phyloP scores from a whole-genome alignment of 495 filamentous ascomycete species.

The Lasiosphaeria hispida region DNA sequence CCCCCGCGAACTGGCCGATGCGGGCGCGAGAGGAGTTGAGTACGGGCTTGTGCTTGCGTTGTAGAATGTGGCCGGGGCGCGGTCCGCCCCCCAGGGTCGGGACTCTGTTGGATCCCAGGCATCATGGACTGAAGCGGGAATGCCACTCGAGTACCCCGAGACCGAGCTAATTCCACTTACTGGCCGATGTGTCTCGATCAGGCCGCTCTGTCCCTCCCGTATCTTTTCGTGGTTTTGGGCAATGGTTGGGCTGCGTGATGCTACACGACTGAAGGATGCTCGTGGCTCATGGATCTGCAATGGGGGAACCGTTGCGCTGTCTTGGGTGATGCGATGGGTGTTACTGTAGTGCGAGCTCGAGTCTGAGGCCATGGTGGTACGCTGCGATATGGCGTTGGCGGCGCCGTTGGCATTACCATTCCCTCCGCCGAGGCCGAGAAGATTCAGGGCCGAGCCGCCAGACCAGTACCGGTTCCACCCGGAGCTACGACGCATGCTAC shows the following conservation, averaged over 20 bases:
- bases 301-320: constrained; percentile 53
- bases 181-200: constrained; percentile 55
- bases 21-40: constrained; percentile 38
- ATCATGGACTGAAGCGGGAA: constrained; percentile 52
- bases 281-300: constrained; percentile 47
- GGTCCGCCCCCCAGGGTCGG: constrained; percentile 46
- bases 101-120: constrained; percentile 48
- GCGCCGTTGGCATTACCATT: constrained; percentile 17
- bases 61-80: constrained; percentile 61
- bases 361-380: constrained; percentile 45
- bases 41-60: constrained; percentile 34
- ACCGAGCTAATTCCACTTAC: constrained; percentile 51
- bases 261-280: constrained; percentile 57
- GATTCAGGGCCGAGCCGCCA: constrained; percentile 50
- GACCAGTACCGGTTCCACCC: constrained; percentile 64
- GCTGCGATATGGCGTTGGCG: constrained; percentile 30
- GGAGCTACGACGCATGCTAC: constrained; percentile 49
- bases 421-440: constrained; percentile 47
- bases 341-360: constrained; percentile 54
- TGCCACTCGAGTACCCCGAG: constrained; percentile 59
- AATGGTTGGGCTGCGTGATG: constrained; percentile 66
- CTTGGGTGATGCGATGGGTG: constrained; percentile 49
- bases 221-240: constrained; percentile 50
- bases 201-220: constrained; percentile 58
- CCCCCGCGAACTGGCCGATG: constrained; percentile 20